These are phyloP conservation scores for Pholiota conissans DNA, from an alignment of 768 basidiomycete genomes.

Conservation along the genomic window DNA sequence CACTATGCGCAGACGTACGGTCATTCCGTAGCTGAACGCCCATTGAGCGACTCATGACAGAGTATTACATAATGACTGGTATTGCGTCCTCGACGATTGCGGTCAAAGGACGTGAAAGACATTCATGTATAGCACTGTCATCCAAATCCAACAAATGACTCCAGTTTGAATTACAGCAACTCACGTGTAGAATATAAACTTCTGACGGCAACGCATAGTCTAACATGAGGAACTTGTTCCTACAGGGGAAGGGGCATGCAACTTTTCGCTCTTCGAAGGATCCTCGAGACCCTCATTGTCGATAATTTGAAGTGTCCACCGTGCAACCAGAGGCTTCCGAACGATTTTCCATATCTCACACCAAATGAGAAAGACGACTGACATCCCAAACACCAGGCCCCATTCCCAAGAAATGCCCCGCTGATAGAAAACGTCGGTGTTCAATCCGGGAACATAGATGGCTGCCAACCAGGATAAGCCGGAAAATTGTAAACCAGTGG, in stretches of 20 bases:
- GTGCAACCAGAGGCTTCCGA: conserved; percentile 26
- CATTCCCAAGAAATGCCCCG: conserved; percentile 39
- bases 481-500: background rate
- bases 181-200: background rate
- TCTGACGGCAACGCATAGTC: background rate
- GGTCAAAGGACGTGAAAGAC: background rate
- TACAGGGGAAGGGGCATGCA: no score
- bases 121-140: no score
- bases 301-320: conserved; percentile 21
- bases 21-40: background rate
- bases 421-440: conserved; percentile 37
- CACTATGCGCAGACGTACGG: background rate
- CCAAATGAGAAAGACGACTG: conserved; percentile 33
- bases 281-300: background rate
- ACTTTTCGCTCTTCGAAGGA: no score
- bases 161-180: no score
- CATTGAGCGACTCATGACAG: background rate
- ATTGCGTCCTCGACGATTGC: background rate
- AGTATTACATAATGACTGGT: background rate
- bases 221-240: background rate
- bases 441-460: conserved; percentile 38
- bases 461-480: conserved; percentile 16
- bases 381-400: conserved; percentile 37
- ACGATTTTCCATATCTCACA: conserved; percentile 41
- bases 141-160: no score